phyloP scores from a whole-genome alignment of 768 basidiomycete species.

The Cyathus striatus region DNA sequence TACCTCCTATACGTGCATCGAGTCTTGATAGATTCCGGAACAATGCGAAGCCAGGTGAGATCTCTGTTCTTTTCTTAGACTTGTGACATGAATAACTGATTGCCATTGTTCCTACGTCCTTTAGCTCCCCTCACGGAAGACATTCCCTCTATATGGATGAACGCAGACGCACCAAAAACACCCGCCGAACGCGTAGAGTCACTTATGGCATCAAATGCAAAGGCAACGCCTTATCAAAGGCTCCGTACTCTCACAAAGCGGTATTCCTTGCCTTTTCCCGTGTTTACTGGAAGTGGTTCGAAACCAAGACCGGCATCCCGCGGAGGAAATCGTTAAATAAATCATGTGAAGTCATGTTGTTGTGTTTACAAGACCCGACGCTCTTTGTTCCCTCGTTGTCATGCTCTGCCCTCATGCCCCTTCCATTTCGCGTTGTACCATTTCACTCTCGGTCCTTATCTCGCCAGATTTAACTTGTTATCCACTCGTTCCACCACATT shows the following conservation, averaged over 20 bases:
- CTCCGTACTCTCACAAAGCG: constrained; percentile 41
- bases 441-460: too few species aligned
- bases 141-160: constrained; percentile 49
- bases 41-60: background rate
- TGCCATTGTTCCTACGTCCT: background rate
- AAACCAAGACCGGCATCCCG: background rate
- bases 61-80: background rate
- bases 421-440: too few species aligned
- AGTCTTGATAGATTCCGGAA: background rate
- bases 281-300: constrained; percentile 21
- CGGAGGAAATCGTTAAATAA: background rate
- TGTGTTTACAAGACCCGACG: too few species aligned
- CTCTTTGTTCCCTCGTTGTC: too few species aligned
- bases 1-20: background rate
- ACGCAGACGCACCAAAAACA: constrained; percentile 33
- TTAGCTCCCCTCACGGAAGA: constrained; percentile 2
- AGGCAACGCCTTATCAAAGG: constrained; percentile 29
- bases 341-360: too few species aligned
- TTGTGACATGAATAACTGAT: background rate
- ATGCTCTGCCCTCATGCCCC: too few species aligned
- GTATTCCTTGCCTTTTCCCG: constrained; percentile 42
- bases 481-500: too few species aligned
- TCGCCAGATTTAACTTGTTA: too few species aligned
- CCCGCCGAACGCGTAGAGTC: constrained; percentile 25
- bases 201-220: constrained; percentile 15